These are phyloP conservation scores for Penicilliopsis zonata DNA, from an alignment of 495 filamentous ascomycete genomes.

Conservation along the genomic window DNA sequence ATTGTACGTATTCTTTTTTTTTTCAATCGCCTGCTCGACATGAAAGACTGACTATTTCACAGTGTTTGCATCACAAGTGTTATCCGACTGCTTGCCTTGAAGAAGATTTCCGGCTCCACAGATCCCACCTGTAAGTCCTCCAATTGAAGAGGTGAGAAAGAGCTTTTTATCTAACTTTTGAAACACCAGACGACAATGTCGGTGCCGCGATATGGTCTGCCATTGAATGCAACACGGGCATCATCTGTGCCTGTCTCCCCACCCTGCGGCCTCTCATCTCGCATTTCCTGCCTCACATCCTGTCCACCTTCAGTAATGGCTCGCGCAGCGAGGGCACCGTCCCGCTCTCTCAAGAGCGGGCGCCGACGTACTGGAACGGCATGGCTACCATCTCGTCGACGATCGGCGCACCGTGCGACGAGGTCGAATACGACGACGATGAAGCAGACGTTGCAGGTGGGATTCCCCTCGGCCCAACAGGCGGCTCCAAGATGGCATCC, in stretches of 20 bases:
- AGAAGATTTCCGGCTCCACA: conserved; percentile 22
- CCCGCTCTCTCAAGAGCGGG: conserved; percentile 7
- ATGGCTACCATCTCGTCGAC: conserved; percentile 18
- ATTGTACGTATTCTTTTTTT: conserved; percentile 25
- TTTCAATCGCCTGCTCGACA: neutral
- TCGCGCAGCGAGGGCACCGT: conserved; percentile 7
- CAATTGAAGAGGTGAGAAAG: too few species aligned
- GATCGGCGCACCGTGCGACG: conserved; percentile 18
- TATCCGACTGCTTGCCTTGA: conserved; percentile 24
- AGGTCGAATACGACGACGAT: conserved; percentile 17
- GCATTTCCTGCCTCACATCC: conserved; percentile 19
- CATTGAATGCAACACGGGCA: conserved; percentile 82
- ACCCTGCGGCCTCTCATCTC: conserved; percentile 69
- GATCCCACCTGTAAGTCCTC: conserved; percentile 29
- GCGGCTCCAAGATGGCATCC: too few species aligned
- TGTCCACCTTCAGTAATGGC: conserved; percentile 16
- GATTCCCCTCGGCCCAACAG: too few species aligned
- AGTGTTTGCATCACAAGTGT: conserved; percentile 37
- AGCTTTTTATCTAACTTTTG: conserved; percentile 5
- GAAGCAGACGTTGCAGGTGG: neutral
- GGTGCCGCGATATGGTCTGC: conserved; percentile 62
- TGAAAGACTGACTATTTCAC: conserved; percentile 1
- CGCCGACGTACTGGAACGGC: conserved; percentile 20
- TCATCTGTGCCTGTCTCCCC: conserved; percentile 80
- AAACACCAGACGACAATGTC: conserved; percentile 38